phyloP scores from a whole-genome alignment of 2,329 filamentous ascomycete species.

The Microthyrium microscopicum region DNA sequence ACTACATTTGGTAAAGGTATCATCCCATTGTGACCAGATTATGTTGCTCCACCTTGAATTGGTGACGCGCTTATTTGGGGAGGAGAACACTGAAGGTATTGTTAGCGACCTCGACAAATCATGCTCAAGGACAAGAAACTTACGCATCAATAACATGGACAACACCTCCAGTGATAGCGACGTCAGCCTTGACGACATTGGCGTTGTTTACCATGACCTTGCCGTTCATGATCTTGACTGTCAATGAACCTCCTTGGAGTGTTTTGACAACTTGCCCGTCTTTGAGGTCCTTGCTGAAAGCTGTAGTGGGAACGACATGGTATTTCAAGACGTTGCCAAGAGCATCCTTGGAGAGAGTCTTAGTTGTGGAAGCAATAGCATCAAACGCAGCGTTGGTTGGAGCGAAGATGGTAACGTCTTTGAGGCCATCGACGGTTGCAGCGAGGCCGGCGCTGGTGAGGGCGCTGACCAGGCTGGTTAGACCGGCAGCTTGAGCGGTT shows the following conservation, averaged over 20 bases:
- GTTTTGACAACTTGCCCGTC: slow-evolving; percentile 28
- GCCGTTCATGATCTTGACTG: slow-evolving; percentile 19
- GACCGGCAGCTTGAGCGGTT: slow-evolving; percentile 2
- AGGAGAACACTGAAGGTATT: slow-evolving; percentile 5
- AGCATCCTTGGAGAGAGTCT: neutral
- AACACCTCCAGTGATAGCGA: slow-evolving; percentile 18
- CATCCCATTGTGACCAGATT: too few species aligned
- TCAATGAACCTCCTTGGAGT: slow-evolving; percentile 21
- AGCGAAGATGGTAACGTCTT: slow-evolving; percentile 8
- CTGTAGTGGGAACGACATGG: slow-evolving; percentile 1
- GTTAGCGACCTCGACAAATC: too few species aligned
- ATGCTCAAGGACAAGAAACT: too few species aligned
- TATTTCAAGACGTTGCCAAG: slow-evolving; percentile 2
- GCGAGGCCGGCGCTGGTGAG: neutral
- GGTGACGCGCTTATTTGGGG: neutral
- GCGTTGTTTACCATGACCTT: neutral
- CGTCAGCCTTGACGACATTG: slow-evolving; percentile 2
- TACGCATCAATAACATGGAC: slow-evolving; percentile 39
- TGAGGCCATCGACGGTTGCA: slow-evolving; percentile 6
- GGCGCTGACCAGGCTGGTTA: slow-evolving; percentile 4
- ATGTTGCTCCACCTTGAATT: too few species aligned
- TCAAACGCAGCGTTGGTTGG: slow-evolving; percentile 8
- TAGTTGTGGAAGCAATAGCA: neutral
- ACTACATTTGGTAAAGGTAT: too few species aligned
- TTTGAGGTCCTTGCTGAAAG: slow-evolving; percentile 1